Evolutionary conservation across 495 filamentous ascomycete genomes (phyloP), one percentile per base, ranked within the genome.

Genomic region (Tuber borchii): DNA sequence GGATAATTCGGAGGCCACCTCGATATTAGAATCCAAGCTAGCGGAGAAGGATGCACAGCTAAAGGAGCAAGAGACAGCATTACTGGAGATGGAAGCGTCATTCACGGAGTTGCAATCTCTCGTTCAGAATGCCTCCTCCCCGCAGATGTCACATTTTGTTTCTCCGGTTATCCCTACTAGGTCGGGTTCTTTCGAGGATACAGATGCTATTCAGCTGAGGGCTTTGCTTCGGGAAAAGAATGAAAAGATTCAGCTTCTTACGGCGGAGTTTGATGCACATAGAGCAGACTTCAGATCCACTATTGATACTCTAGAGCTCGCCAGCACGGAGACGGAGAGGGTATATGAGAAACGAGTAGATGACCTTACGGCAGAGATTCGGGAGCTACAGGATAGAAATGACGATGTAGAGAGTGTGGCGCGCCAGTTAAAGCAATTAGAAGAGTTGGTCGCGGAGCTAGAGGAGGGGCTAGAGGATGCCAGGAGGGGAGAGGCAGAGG

Each of bases 391-490:
- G 73, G 91, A 94, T 70, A 87, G 92, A 42, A 91, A 90, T 39
- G 91, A 94, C 75, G 96, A 98, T 84, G 92, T 99, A 3, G 93
- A 97, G 82, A 91, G 90, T 72, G 93, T 99, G 43, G 94, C 94
- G 4, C 86, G 87, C 74, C 95, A 98, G 84, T 87, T 99, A 12
- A 97, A 97, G 84, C 93, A 97, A 81, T 86, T 99, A 22, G 96
- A 98, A 84, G 95, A 98, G 80, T 86, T 97, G 17, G 95, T 99
- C 10, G 93, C 95, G 51, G 95, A 99, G 81, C 87, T 99, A 0
- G 95, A 99, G 83, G 96, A 99, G 82, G 95, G 95, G 2, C 87
- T 99, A 16, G 96, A 98, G 84, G 95, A 99, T 85, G 93, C 95
- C 40, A 88, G 95, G 70, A 89, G 95, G 42, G 96, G 96, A n/a